Conservation (phyloP, 345 rosid genomes). For the Melaleuca alternifolia region DNA sequence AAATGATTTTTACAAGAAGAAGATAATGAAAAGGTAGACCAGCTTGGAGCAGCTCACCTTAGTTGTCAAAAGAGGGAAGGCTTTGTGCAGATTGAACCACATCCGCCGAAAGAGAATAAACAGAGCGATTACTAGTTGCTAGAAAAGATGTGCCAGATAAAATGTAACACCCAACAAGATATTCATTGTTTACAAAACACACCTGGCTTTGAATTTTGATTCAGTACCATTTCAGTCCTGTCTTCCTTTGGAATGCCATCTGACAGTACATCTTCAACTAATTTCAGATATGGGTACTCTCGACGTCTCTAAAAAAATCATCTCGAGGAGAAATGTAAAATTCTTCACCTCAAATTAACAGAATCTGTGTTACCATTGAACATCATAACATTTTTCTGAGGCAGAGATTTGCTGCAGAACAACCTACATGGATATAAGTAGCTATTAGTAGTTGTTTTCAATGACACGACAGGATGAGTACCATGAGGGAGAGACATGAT, state of each 20-base stretch:
- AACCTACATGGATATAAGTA: slow-evolving; percentile 66
- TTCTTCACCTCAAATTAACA: slow-evolving; percentile 41
- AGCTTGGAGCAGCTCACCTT: slow-evolving; percentile 32
- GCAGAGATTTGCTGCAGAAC: slow-evolving; percentile 16
- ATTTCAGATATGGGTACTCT: slow-evolving; percentile 54
- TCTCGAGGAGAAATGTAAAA: slow-evolving; percentile 64
- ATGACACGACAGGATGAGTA: slow-evolving; percentile 56
- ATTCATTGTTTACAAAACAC: background rate
- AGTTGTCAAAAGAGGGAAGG: slow-evolving; percentile 77
- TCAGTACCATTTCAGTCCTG: slow-evolving; percentile 55
- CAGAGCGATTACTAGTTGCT: background rate
- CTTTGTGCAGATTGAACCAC: slow-evolving; percentile 70
- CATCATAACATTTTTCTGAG: slow-evolving; percentile 14
- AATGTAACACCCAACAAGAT: background rate
- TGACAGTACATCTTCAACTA: slow-evolving; percentile 57
- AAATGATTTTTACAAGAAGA: background rate
- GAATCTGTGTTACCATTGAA: slow-evolving; percentile 15
- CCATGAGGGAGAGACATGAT: slow-evolving; percentile 73
- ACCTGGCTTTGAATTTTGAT: slow-evolving; percentile 86
- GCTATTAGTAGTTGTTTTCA: slow-evolving; percentile 50
- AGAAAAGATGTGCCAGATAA: background rate
- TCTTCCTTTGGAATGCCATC: slow-evolving; percentile 54
- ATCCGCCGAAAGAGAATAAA: slow-evolving; percentile 36
- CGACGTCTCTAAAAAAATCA: slow-evolving; percentile 58
- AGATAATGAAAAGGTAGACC: background rate